These are phyloP conservation scores for Colletotrichum spinosum DNA, from an alignment of 2,329 filamentous ascomycete species.

Conservation along the genomic window DNA sequence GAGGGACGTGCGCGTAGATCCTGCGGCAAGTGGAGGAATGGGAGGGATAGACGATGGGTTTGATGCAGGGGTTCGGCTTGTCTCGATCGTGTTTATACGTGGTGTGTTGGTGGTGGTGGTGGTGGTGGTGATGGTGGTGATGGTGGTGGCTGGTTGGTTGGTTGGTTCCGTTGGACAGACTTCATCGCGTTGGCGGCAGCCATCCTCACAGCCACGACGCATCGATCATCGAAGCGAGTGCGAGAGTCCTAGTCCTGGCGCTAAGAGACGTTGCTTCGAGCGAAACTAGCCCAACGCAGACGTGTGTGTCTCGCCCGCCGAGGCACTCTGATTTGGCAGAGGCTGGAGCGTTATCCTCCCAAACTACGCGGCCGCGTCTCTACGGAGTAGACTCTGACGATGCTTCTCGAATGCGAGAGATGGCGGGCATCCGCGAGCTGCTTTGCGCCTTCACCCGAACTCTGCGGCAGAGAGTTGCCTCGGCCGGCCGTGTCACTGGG, in stretches of 20 bases:
- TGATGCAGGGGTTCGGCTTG: slow-evolving; percentile 26
- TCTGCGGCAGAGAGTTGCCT: background rate
- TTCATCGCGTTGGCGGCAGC: background rate
- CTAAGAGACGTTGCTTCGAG: background rate
- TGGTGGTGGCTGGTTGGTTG: slow-evolving; percentile 9
- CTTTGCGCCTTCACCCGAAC: slow-evolving; percentile 5
- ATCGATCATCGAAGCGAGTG: background rate
- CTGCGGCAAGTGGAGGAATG: slow-evolving; percentile 3
- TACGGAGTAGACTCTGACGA: background rate
- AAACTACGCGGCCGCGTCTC: no score
- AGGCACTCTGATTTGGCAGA: no score
- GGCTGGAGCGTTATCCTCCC: no score
- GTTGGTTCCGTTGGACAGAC: background rate
- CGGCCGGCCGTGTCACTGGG: no score
- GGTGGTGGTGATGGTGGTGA: background rate
- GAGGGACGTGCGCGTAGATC: slow-evolving; percentile 29
- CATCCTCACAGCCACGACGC: background rate
- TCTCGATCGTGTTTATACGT: background rate
- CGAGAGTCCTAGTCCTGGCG: no score
- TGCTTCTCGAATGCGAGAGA: background rate
- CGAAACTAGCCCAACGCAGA: background rate
- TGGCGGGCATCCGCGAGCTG: background rate
- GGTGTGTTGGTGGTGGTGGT: background rate
- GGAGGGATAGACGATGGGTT: background rate
- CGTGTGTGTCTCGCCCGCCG: no score